phyloP scores from a whole-genome alignment of 2,329 filamentous ascomycete species.

The Podosphaera leucotricha region DNA sequence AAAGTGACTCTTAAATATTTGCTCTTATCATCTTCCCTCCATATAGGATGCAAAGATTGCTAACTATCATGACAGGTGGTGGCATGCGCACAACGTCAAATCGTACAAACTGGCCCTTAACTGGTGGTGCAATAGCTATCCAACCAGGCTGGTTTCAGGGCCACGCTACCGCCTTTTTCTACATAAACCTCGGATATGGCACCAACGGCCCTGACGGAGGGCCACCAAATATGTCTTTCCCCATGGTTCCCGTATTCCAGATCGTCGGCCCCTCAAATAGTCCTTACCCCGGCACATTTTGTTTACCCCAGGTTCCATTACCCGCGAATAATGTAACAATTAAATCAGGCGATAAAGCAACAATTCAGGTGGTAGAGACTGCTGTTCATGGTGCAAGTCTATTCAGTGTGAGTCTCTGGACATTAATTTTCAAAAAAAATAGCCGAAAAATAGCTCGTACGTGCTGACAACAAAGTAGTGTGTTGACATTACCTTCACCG shows the following conservation, averaged over 20 bases:
- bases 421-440: not conserved
- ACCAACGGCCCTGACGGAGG: slow-evolving; percentile 37
- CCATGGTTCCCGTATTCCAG: slow-evolving; percentile 61
- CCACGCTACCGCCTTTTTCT: slow-evolving; percentile 59
- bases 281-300: slow-evolving; percentile 73
- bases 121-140: slow-evolving; percentile 65
- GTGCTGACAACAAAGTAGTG: slow-evolving; percentile 31
- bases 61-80: slow-evolving; percentile 36
- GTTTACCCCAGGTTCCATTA: slow-evolving; percentile 69
- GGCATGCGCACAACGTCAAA: slow-evolving; percentile 57
- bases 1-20: not conserved
- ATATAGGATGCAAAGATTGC: not conserved
- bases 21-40: no score
- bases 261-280: slow-evolving; percentile 60
- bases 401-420: slow-evolving; percentile 20
- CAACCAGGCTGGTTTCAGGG: slow-evolving; percentile 95
- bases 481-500: slow-evolving; percentile 80
- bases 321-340: slow-evolving; percentile 42
- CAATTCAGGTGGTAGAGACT: slow-evolving; percentile 67
- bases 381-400: slow-evolving; percentile 66
- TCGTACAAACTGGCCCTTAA: slow-evolving; percentile 76
- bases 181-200: slow-evolving; percentile 77
- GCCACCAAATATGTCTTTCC: slow-evolving; percentile 67
- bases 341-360: slow-evolving; percentile 65
- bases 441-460: not conserved